Evolutionary conservation across 2,329 filamentous ascomycete genomes (phyloP), one percentile per base, ranked within the genome.

Genomic region (Alternaria sp.): DNA sequence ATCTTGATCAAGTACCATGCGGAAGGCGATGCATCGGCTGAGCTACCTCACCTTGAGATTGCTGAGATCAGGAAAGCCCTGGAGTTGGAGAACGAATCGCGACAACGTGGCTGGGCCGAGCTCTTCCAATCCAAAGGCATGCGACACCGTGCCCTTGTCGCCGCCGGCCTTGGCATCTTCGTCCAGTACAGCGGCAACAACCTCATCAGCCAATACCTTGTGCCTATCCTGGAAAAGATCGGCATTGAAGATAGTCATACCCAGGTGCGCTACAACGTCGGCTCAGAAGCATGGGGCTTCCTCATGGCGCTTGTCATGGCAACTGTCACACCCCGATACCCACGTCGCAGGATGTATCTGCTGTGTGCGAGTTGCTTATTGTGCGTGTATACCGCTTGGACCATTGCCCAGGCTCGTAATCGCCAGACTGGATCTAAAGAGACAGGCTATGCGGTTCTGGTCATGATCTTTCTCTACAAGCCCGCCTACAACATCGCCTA

Each of bases 121-220:
- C 87, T 91, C 61, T 71, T 91, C 68, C 80, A 81, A 62, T 91
- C 89, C 10, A 83, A 81, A 69, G 89, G 89, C 17, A 91, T 91
- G 82, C 84, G 88, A 32, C 89, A 88, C 80, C 84, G 89, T 3
- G 80, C 90, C 45, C 83, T 86, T 23, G 86, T 91, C 52, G 83
- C 89, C 21, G 78, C 90, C 32, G 88, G 86, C 0, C 83, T 91
- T 13, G 89, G 88, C 64, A 77, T 91, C 68, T 89, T 91, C 68
- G 89, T 88, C 2, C 89, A 91, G 76, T 91, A 89, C 77, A 88
- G 85, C 50, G 89, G 89, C 23, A 91, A 91, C 72, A 89, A 75
- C 4, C 80, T 91, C 2, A 87, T 91, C 74, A 87, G 62, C 63
- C 90, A 91, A 76, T 91, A 91, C 74, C 87, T 90, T 71, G 86